Base-by-base conservation (phyloP, 805 yeast species). In the Lipomyces sp. region DNA sequence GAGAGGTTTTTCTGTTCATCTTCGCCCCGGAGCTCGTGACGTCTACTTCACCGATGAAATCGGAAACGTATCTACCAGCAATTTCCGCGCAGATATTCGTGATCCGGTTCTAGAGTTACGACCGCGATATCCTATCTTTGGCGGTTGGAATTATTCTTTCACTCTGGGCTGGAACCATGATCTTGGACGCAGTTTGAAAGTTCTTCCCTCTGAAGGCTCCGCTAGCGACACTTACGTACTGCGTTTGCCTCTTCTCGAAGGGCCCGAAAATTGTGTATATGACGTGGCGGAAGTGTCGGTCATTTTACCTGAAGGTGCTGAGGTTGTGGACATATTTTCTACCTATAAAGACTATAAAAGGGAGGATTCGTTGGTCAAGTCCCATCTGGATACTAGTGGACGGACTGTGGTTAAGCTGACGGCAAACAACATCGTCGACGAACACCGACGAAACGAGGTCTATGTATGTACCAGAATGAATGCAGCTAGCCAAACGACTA, bases 111-210 rank as follows among this genome's bases (percentile, higher is more conserved):
- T 91, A 58, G 80, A 87, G 45, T 77, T 95, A 70, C 85, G 84
- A 74, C 98, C 98, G 64, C 85, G 99, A 77, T 95, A 82, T 81
- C 99, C 99, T n/a, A 77, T 95, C 5, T 90, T 91, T 78, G 99
- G 99, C 59, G 96, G 93, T 54, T 95, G 99, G 99, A 84, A 87
- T 74, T 94, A 92, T 79, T 92, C 94, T 79, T 95, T 91, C 82
- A 95, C 98, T 30, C 78, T 94, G 72, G 98, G 98, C n/a, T 95
- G 97, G 97, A 85, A 88, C 59, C 84, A 86, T 70, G 79, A 82
- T 29, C 78, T 93, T 53, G 74, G 79, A 15, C 79, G 85, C 56
- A 87, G 83, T 71, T 18, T 60, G 57, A 51, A 32, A 33, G 54
- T 51, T 51, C 5, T 56, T 2, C 24, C 54, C 18, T 13, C 60